A percentile compares a stretch with the other conserved stretches of the same genome.
Conservation (phyloP, 768 basidiomycete genomes). For the Panus rudis region DNA sequence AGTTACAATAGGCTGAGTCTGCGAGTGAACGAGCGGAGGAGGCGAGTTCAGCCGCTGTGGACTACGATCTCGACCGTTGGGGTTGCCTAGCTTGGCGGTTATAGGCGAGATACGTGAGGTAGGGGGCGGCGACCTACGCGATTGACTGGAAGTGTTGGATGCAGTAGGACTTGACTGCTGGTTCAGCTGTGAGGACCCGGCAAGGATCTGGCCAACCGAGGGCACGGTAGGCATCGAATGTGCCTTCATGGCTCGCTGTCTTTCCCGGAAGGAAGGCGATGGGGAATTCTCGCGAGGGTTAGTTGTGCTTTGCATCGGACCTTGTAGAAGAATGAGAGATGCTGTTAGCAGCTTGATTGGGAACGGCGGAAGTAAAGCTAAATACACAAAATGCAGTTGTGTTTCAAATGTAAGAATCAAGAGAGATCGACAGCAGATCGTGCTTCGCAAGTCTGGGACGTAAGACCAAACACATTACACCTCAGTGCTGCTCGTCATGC, state of each 20-base stretch:
- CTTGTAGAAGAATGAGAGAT: no score
- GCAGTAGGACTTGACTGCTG: constrained; percentile 31
- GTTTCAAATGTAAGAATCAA: no score
- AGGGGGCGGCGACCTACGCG: constrained; percentile 26
- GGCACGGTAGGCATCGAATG: constrained; percentile 61
- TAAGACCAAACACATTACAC: no score
- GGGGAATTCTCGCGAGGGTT: constrained; percentile 37
- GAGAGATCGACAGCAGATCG: no score
- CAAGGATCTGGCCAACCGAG: constrained; percentile 46
- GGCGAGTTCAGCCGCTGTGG: constrained; percentile 41
- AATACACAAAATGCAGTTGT: no score
- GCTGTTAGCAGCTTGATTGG: no score
- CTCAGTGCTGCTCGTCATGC: no score
- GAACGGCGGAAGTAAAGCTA: constrained; percentile 13
- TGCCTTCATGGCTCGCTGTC: constrained; percentile 47
- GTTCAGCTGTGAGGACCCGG: constrained; percentile 30
- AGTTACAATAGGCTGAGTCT: constrained; percentile 22
- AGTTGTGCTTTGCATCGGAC: constrained; percentile 26
- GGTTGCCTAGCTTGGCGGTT: constrained; percentile 24
- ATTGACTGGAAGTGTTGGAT: constrained; percentile 26
- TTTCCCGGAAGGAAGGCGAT: constrained; percentile 35
- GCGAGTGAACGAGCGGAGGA: constrained; percentile 28
- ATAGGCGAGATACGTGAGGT: constrained; percentile 26
- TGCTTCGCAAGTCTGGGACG: no score
- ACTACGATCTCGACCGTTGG: constrained; percentile 14